A percentile compares a stretch with the other conserved stretches of the same genome.
Conservation (phyloP, 306 rosid species). For the Vachellia collinsii region DNA sequence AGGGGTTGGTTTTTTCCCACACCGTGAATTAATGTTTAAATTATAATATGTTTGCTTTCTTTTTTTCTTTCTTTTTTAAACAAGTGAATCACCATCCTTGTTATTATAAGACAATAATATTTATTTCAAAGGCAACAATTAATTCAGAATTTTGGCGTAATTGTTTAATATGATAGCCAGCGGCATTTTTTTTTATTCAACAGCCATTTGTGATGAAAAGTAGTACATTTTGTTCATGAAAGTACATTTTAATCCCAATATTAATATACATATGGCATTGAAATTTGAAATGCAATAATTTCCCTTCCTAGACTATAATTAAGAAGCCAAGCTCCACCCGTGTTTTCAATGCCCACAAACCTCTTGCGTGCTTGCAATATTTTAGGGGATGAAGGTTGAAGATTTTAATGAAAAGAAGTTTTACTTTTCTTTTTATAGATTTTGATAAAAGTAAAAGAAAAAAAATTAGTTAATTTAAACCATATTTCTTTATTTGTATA, state of each 20-base stretch:
- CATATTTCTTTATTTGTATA: neutral
- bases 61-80: too few relatives aligned
- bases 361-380: neutral
- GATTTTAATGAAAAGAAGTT: too few relatives aligned
- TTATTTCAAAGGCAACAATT: neutral
- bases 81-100: too few relatives aligned
- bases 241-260: neutral
- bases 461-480: neutral
- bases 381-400: neutral
- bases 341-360: neutral
- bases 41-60: too few relatives aligned
- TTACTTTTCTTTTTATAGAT: too few relatives aligned
- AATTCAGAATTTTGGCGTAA: neutral
- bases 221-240: neutral
- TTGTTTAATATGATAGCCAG: neutral
- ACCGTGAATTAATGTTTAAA: too few relatives aligned
- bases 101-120: neutral
- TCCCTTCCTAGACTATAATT: neutral
- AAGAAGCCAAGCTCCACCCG: too few relatives aligned
- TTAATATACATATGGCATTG: neutral
- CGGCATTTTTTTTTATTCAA: neutral
- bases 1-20: too few relatives aligned
- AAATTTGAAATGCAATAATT: neutral
- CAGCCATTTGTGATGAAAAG: conserved; percentile 22
- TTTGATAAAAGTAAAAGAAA: too few relatives aligned